These are phyloP conservation scores for Pseudocercospora fuligena DNA, from an alignment of 2,329 filamentous ascomycete species.

Conservation along the genomic window DNA sequence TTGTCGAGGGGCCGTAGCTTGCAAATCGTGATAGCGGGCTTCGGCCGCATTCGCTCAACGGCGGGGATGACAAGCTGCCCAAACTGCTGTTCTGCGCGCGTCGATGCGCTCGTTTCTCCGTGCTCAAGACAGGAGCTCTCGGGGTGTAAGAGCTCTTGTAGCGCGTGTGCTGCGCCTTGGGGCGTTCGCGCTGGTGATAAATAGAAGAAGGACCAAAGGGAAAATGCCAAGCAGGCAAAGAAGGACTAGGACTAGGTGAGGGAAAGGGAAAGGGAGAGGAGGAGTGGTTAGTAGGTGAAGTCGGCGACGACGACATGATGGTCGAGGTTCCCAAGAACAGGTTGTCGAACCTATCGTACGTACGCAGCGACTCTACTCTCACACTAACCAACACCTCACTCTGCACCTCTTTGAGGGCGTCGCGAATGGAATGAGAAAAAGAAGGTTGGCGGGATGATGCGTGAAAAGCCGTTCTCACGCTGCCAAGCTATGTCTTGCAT, in stretches of 20 bases:
- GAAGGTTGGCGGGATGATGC: constrained; percentile 11
- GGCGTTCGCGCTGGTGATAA: constrained; percentile 36
- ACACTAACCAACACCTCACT: constrained; percentile 9
- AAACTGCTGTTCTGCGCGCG: constrained; percentile 32
- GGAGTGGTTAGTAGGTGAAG: constrained; percentile 20
- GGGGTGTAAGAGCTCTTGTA: constrained; percentile 32
- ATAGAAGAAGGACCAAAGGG: constrained; percentile 40
- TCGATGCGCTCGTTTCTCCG: constrained; percentile 37
- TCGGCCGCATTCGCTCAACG: constrained; percentile 25
- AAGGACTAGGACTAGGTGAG: constrained; percentile 13
- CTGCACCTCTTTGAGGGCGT: constrained; percentile 12
- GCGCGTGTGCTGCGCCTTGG: constrained; percentile 26
- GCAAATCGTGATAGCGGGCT: constrained; percentile 28
- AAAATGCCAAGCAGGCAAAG: constrained; percentile 36
- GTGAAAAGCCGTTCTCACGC: constrained; percentile 7
- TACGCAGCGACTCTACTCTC: constrained; percentile 7
- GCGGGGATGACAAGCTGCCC: constrained; percentile 21
- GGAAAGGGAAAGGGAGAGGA: constrained; percentile 26
- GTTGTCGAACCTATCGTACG: constrained; percentile 9
- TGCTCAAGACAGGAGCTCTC: constrained; percentile 35
- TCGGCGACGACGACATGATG: constrained; percentile 22
- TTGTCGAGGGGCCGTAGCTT: constrained; percentile 20
- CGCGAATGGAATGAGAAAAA: constrained; percentile 1
- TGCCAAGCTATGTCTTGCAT: constrained; percentile 8
- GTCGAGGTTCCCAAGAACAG: constrained; percentile 17